A percentile compares a stretch with the other conserved stretches of the same genome.
These are phyloP conservation scores for Alternaria burnsii DNA, from an alignment of 2,329 filamentous ascomycete species.

Conservation along the genomic window DNA sequence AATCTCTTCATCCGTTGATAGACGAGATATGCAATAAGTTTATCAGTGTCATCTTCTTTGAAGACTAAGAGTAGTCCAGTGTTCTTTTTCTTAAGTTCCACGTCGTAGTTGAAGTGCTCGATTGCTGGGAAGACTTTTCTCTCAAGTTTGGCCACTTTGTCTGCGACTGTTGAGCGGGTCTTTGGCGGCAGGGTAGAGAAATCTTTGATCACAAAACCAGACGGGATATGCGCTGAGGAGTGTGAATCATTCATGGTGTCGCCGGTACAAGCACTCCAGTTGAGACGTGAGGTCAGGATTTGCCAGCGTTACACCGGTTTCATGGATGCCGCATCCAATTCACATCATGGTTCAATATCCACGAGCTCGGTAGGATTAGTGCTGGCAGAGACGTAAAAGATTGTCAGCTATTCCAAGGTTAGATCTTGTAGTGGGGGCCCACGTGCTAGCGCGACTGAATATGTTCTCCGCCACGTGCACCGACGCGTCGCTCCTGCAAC, in stretches of 20 bases:
- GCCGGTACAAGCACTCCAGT: background rate
- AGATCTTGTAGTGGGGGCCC: slow-evolving; percentile 6
- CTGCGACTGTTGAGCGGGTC: slow-evolving; percentile 26
- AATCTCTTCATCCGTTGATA: slow-evolving; percentile 38
- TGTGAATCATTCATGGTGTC: slow-evolving; percentile 13
- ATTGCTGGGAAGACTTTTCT: slow-evolving; percentile 61
- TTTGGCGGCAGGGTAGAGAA: slow-evolving; percentile 30
- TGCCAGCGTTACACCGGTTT: background rate
- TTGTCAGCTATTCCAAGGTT: background rate
- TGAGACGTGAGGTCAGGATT: background rate
- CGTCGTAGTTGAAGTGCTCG: slow-evolving; percentile 60
- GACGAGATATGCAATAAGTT: slow-evolving; percentile 55
- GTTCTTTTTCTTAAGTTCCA: slow-evolving; percentile 60
- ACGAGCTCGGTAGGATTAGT: background rate
- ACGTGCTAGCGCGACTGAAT: slow-evolving; percentile 31
- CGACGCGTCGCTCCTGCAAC: slow-evolving; percentile 12
- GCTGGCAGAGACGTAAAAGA: background rate
- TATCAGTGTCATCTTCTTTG: slow-evolving; percentile 22
- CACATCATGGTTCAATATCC: background rate
- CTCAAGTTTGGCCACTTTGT: slow-evolving; percentile 51
- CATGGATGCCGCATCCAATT: background rate
- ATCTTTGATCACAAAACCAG: slow-evolving; percentile 24
- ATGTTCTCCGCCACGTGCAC: slow-evolving; percentile 13
- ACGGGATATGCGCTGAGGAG: background rate
- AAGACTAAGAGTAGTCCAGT: slow-evolving; percentile 53